Percentiles rank a stretch among this genome's conserved stretches.
These are phyloP conservation scores for Yamadazyma jaroonii DNA, from an alignment of 1,139 yeast species.

Conservation along the genomic window DNA sequence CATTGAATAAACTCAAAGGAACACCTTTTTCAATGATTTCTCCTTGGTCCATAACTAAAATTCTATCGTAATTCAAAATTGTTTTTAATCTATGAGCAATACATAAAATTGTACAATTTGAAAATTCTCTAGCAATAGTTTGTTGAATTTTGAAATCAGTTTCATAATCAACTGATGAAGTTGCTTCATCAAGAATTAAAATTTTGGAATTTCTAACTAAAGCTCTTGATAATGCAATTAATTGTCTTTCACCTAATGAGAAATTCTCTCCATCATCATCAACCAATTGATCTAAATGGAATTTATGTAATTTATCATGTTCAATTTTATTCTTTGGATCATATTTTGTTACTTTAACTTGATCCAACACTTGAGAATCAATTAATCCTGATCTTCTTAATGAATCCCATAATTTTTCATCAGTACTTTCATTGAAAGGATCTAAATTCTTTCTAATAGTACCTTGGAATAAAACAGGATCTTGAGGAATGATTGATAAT, in stretches of 20 bases:
- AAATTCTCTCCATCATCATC: slow-evolving; percentile 41
- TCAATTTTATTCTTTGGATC: slow-evolving; percentile 10
- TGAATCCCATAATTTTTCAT: slow-evolving; percentile 52
- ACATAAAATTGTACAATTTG: slow-evolving; percentile 37
- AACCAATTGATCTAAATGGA: slow-evolving; percentile 34
- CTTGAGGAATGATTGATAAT: slow-evolving; percentile 75
- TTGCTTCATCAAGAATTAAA: slow-evolving; percentile 41
- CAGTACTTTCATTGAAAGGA: slow-evolving; percentile 55
- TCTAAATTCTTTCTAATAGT: slow-evolving; percentile 64
- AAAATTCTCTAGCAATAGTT: slow-evolving; percentile 33
- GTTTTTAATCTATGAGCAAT: slow-evolving; percentile 39
- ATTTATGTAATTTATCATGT: slow-evolving; percentile 41
- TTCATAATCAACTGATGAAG: slow-evolving; percentile 42
- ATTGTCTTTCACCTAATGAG: slow-evolving; percentile 41
- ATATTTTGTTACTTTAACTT: slow-evolving; percentile 31
- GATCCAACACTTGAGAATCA: slow-evolving; percentile 29
- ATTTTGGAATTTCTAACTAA: slow-evolving; percentile 37
- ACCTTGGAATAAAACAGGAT: slow-evolving; percentile 70
- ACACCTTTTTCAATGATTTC: slow-evolving; percentile 23
- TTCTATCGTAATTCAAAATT: slow-evolving; percentile 34
- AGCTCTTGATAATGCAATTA: slow-evolving; percentile 42
- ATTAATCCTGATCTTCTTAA: slow-evolving; percentile 63
- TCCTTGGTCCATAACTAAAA: slow-evolving; percentile 33
- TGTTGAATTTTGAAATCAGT: slow-evolving; percentile 41
- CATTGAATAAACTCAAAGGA: slow-evolving; percentile 21